phyloP scores from a whole-genome alignment of 2,329 filamentous ascomycete genomes.

The Cordyceps militaris region DNA sequence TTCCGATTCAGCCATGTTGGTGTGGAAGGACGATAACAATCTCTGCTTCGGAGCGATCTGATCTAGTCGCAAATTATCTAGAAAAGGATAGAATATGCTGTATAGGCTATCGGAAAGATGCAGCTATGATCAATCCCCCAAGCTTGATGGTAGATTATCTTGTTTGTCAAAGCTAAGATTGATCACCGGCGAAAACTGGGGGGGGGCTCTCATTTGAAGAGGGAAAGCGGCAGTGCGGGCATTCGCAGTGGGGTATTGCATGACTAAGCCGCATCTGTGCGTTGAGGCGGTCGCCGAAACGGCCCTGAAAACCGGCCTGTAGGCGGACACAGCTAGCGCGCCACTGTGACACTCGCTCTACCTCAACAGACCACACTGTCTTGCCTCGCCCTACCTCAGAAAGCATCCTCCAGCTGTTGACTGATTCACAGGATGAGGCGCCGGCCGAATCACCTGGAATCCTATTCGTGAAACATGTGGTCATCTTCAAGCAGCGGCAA shows the following conservation, averaged over 20 bases:
- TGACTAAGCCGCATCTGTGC: conserved; percentile 7
- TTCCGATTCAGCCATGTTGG: conserved; percentile 66
- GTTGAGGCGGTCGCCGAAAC: neutral
- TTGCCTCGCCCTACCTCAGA: conserved; percentile 12
- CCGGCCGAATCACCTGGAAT: conserved; percentile 18
- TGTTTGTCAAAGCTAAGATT: neutral
- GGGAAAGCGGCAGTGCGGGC: neutral
- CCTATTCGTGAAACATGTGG: conserved; percentile 46
- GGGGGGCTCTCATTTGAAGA: neutral
- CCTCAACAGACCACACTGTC: conserved; percentile 5
- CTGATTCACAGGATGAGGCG: conserved; percentile 26
- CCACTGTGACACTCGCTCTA: conserved; percentile 5
- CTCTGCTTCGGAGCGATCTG: neutral
- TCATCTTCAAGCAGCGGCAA: conserved; percentile 59
- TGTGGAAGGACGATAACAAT: neutral
- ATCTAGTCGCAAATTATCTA: neutral
- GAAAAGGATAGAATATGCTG: neutral
- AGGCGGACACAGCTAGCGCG: neutral
- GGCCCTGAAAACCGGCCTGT: neutral
- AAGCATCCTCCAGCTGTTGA: conserved; percentile 11
- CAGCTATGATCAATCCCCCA: neutral
- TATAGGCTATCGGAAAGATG: neutral
- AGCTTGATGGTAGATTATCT: neutral
- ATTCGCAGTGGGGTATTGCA: neutral
- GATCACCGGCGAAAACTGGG: conserved; percentile 2